Conservation (phyloP, 352 stramenopile genomes). For the Detonula confervacea region DNA sequence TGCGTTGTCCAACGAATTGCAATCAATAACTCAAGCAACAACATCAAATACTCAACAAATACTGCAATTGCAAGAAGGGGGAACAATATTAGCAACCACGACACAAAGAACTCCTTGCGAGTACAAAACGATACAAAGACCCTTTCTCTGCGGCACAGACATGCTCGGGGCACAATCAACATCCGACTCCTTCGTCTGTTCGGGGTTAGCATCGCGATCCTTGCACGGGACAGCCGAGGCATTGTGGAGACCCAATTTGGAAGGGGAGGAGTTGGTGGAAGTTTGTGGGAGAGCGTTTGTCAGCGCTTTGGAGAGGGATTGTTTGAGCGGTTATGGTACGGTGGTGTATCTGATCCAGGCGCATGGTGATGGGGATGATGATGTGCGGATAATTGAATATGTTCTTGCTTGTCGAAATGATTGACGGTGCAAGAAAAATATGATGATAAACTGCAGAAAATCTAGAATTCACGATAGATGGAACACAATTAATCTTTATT, state of each 20-base stretch:
- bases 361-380: conserved; percentile 27
- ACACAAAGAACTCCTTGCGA: conserved; percentile 6
- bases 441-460: not conserved
- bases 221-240: conserved; percentile 81
- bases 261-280: conserved; percentile 68
- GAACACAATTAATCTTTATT: too few relatives aligned
- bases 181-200: conserved; percentile 73
- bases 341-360: conserved; percentile 77
- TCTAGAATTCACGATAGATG: too few relatives aligned
- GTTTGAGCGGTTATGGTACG: conserved; percentile 81
- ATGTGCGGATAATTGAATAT: conserved; percentile 74
- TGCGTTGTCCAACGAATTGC: not conserved
- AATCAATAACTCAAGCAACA: conserved; percentile 17
- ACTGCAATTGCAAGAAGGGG: not conserved
- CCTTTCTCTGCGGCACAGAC: conserved; percentile 80
- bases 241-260: conserved; percentile 75
- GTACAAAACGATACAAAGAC: conserved; percentile 45
- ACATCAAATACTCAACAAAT: not conserved
- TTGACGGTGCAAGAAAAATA: conserved; percentile 30
- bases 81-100: not conserved
- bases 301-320: conserved; percentile 81
- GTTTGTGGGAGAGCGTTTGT: conserved; percentile 79
- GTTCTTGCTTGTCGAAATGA: conserved; percentile 77
- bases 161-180: conserved; percentile 71
- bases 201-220: conserved; percentile 70